A percentile compares a stretch with the other conserved stretches of the same genome.
Evolutionary conservation across 2,329 filamentous ascomycete genomes (phyloP).

Genomic region (Xylaria sp.): DNA sequence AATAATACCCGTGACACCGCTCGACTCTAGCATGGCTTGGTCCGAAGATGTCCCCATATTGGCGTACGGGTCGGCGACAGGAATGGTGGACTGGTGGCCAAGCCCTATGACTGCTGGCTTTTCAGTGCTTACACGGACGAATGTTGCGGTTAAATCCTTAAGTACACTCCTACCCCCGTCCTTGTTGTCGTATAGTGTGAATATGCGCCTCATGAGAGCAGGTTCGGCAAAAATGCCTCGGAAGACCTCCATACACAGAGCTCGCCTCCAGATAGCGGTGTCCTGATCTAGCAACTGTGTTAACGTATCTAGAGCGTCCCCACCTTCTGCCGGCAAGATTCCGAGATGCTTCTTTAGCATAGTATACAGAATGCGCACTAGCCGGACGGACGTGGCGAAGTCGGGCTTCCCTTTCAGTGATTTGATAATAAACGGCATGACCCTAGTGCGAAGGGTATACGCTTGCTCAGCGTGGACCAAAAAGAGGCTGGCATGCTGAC

Average conservation of each 20-base stretch:
- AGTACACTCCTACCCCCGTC: conserved; percentile 80
- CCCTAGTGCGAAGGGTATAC: conserved; percentile 77
- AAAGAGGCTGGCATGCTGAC: conserved; percentile 86
- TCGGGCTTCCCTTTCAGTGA: conserved; percentile 80
- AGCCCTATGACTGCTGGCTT: conserved; percentile 90
- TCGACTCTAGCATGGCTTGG: conserved; percentile 88
- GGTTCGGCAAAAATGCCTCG: conserved; percentile 86
- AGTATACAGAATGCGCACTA: conserved; percentile 84
- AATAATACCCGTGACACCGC: conserved; percentile 88
- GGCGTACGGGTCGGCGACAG: conserved; percentile 68
- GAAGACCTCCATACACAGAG: conserved; percentile 91
- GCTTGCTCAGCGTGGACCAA: conserved; percentile 81
- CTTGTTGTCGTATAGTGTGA: conserved; percentile 79
- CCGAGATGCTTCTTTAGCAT: conserved; percentile 81
- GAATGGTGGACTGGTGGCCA: conserved; percentile 87
- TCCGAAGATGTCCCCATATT: conserved; percentile 72
- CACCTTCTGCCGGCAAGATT: conserved; percentile 80
- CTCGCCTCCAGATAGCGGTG: conserved; percentile 83
- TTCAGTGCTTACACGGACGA: conserved; percentile 93
- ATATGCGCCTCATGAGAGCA: conserved; percentile 80
- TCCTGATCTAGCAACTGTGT: conserved; percentile 92
- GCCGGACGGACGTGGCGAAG: conserved; percentile 84
- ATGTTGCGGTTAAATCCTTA: conserved; percentile 83
- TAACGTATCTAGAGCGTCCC: conserved; percentile 82
- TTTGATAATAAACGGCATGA: conserved; percentile 86